A percentile compares a stretch with the other conserved stretches of the same genome.
Evolutionary conservation across 352 stramenopile species (phyloP).

Genomic region (Phytophthora boehmeriae): DNA sequence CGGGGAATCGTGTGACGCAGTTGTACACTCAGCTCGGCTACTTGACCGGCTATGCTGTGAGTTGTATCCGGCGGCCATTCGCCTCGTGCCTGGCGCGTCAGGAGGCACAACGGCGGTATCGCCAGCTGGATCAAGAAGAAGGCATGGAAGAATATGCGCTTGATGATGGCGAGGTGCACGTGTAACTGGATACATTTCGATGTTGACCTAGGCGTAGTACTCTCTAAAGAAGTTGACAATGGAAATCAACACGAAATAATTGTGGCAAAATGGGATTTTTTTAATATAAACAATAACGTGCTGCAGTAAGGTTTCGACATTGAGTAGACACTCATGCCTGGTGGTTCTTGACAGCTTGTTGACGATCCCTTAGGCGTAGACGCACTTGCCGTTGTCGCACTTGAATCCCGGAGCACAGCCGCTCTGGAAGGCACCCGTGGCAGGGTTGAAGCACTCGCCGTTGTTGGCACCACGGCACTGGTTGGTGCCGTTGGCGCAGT

Average conservation of each 20-base stretch:
- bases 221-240: not conserved
- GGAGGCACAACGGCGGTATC: slow-evolving; percentile 34
- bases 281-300: no score
- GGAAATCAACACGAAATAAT: no score
- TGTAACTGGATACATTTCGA: slow-evolving; percentile 13
- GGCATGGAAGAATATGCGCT: slow-evolving; percentile 46
- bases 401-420: slow-evolving; percentile 34
- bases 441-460: slow-evolving; percentile 40
- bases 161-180: slow-evolving; percentile 35
- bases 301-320: no score
- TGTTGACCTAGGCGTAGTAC: no score
- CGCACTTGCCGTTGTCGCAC: slow-evolving; percentile 37
- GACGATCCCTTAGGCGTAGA: slow-evolving; percentile 24
- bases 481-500: slow-evolving; percentile 27
- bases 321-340: no score
- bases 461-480: slow-evolving; percentile 20
- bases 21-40: slow-evolving; percentile 39
- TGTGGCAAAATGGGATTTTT: no score
- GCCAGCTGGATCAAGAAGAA: slow-evolving; percentile 42
- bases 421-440: slow-evolving; percentile 25
- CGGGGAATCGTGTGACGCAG: slow-evolving; percentile 28
- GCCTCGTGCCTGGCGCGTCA: slow-evolving; percentile 39
- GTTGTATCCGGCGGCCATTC: slow-evolving; percentile 40
- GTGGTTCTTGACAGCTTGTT: not conserved
- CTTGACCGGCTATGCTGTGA: slow-evolving; percentile 29